These are phyloP conservation scores for Binderoboletus segoi DNA, from an alignment of 1,284 basidiomycete species.

Conservation along the genomic window DNA sequence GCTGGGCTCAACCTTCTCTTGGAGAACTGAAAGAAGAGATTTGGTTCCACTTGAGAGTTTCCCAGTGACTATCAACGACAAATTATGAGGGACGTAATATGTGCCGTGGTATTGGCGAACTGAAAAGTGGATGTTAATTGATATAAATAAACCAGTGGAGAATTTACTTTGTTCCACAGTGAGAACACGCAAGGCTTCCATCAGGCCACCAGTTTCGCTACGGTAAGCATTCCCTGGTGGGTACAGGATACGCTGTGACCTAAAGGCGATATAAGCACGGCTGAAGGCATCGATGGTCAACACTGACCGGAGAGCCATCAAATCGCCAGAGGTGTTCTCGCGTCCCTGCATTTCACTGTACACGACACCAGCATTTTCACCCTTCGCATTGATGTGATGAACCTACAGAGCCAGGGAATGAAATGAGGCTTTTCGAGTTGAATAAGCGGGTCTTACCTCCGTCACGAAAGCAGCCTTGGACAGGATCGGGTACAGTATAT, in stretches of 20 bases:
- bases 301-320: slow-evolving; percentile 83
- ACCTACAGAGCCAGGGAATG: slow-evolving; percentile 50
- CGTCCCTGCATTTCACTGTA: slow-evolving; percentile 99
- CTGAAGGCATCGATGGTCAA: not conserved
- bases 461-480: slow-evolving; percentile 91
- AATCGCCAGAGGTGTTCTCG: slow-evolving; percentile 88
- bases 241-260: slow-evolving; percentile 81
- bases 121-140: slow-evolving; percentile 37
- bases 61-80: slow-evolving; percentile 82
- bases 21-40: slow-evolving; percentile 75
- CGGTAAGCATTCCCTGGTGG: slow-evolving; percentile 87
- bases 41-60: slow-evolving; percentile 73
- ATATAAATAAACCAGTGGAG: not conserved
- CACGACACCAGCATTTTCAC: slow-evolving; percentile 94
- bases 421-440: not conserved
- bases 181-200: slow-evolving; percentile 87
- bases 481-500: slow-evolving; percentile 96
- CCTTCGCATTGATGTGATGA: slow-evolving; percentile 90
- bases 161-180: slow-evolving; percentile 86
- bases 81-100: slow-evolving; percentile 96
- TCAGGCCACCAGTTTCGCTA: slow-evolving; percentile 95
- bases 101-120: slow-evolving; percentile 89
- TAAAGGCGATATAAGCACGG: slow-evolving; percentile 36
- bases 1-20: slow-evolving; percentile 80
- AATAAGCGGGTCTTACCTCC: slow-evolving; percentile 56